Conservation (phyloP, 768 basidiomycete genomes). For the Cytidiella melzeri region DNA sequence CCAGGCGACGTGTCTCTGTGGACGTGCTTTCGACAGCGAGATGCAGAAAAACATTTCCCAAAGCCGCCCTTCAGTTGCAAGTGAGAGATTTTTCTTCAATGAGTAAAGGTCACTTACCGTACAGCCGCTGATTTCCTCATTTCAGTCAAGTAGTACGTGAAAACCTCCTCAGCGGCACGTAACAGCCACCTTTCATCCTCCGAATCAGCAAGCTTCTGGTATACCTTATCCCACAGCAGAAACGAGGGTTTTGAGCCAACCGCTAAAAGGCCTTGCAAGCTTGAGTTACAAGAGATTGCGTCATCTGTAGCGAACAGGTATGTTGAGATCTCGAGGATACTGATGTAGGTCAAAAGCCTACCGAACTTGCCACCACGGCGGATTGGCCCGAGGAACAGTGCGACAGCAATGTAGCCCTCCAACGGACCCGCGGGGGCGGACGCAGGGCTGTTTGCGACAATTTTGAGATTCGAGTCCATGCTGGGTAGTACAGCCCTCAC, state of each 20-base stretch:
- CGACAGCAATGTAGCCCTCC: slow-evolving; percentile 78
- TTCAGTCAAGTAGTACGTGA: slow-evolving; percentile 43
- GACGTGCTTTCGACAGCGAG: slow-evolving; percentile 56
- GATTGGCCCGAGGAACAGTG: slow-evolving; percentile 61
- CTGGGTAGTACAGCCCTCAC: slow-evolving; percentile 49
- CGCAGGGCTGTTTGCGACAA: slow-evolving; percentile 53
- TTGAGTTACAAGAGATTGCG: slow-evolving; percentile 40
- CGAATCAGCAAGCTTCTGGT: slow-evolving; percentile 56
- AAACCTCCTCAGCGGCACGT: slow-evolving; percentile 48
- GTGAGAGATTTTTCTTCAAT: neutral
- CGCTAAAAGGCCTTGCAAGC: slow-evolving; percentile 38
- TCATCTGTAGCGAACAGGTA: slow-evolving; percentile 33
- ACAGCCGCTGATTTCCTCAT: slow-evolving; percentile 46
- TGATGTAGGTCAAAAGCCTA: slow-evolving; percentile 23
- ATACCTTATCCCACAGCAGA: slow-evolving; percentile 82
- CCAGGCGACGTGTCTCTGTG: slow-evolving; percentile 46
- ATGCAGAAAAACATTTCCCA: slow-evolving; percentile 65
- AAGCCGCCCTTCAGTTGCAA: slow-evolving; percentile 46
- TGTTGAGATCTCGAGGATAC: neutral
- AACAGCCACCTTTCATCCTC: slow-evolving; percentile 76
- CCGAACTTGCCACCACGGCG: slow-evolving; percentile 45
- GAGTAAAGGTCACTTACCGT: slow-evolving; percentile 39
- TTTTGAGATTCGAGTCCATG: slow-evolving; percentile 68
- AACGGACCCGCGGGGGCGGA: slow-evolving; percentile 58
- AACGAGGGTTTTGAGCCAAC: slow-evolving; percentile 73